Conservation (phyloP, 305 asterid genomes). For the Ruellia speciosa region DNA sequence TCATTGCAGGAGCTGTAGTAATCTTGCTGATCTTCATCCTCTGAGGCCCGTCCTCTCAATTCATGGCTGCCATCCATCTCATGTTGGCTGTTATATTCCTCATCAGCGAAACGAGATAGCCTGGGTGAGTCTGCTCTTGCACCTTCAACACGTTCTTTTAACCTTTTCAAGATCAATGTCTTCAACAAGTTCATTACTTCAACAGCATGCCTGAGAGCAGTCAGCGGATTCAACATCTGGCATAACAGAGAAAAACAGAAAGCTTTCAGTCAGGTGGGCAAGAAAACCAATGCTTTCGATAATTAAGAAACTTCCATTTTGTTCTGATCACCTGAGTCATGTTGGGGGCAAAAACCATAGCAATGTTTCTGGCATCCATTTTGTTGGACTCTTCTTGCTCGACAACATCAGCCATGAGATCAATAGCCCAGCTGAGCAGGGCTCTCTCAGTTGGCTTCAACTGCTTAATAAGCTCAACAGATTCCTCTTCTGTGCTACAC, state of each 20-base stretch:
- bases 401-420: conserved; percentile 53
- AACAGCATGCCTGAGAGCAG: conserved; percentile 49
- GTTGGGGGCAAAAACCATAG: conserved; percentile 52
- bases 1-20: conserved; percentile 36
- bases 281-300: not conserved
- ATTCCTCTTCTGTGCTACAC: conserved; percentile 34
- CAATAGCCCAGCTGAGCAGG: conserved; percentile 45
- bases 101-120: conserved; percentile 37
- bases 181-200: conserved; percentile 46
- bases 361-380: conserved; percentile 50
- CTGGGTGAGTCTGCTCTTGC: conserved; percentile 32
- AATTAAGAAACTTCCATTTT: not conserved
- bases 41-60: conserved; percentile 37
- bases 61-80: conserved; percentile 46
- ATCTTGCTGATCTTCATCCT: conserved; percentile 33
- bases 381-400: conserved; percentile 36
- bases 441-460: conserved; percentile 34
- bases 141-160: conserved; percentile 35
- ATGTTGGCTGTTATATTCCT: conserved; percentile 34
- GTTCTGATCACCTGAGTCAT: conserved; percentile 38
- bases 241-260: not conserved
- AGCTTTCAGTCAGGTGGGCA: not conserved
- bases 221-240: conserved; percentile 48
- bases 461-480: conserved; percentile 28
- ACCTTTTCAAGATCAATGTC: conserved; percentile 29